A percentile compares a stretch with the other conserved stretches of the same genome.
phyloP scores from a whole-genome alignment of 345 rosid genomes.

The Ceriops zippeliana region DNA sequence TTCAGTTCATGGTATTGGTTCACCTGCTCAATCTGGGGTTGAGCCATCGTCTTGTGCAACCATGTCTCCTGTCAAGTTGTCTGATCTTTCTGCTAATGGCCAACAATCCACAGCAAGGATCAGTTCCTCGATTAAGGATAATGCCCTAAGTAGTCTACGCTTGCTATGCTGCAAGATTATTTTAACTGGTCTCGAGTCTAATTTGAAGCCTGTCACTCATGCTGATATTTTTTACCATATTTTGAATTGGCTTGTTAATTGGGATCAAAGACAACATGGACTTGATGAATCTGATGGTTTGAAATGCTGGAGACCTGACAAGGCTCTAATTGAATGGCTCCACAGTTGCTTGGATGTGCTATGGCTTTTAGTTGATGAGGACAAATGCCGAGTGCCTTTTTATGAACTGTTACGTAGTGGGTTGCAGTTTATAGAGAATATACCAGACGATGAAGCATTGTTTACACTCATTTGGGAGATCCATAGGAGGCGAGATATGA shows the following conservation, averaged over 20 bases:
- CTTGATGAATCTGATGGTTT: conserved; percentile 54
- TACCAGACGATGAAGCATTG: conserved; percentile 94
- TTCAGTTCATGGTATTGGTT: conserved; percentile 72
- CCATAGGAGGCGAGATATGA: conserved; percentile 91
- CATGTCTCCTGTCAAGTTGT: conserved; percentile 53
- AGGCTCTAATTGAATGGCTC: conserved; percentile 77
- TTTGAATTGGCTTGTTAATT: conserved; percentile 86
- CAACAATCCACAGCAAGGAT: conserved; percentile 45
- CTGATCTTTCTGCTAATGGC: conserved; percentile 47
- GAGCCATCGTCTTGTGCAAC: conserved; percentile 57
- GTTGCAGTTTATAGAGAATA: conserved; percentile 91
- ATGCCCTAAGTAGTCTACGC: conserved; percentile 67
- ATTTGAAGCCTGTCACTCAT: conserved; percentile 81
- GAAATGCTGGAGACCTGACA: conserved; percentile 65
- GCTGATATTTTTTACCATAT: conserved; percentile 72
- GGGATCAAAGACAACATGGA: conserved; percentile 84
- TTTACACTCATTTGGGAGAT: conserved; percentile 92
- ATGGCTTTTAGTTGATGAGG: conserved; percentile 84
- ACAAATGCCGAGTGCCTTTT: conserved; percentile 85
- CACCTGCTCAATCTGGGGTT: conserved; percentile 63
- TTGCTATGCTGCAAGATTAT: conserved; percentile 90
- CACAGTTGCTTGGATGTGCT: conserved; percentile 93
- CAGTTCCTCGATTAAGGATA: conserved; percentile 48
- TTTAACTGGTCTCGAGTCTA: conserved; percentile 62
- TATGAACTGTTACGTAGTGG: conserved; percentile 89